These are phyloP conservation scores for Rheum nobile DNA, from an alignment of 148 eudicot genomes.

Conservation along the genomic window DNA sequence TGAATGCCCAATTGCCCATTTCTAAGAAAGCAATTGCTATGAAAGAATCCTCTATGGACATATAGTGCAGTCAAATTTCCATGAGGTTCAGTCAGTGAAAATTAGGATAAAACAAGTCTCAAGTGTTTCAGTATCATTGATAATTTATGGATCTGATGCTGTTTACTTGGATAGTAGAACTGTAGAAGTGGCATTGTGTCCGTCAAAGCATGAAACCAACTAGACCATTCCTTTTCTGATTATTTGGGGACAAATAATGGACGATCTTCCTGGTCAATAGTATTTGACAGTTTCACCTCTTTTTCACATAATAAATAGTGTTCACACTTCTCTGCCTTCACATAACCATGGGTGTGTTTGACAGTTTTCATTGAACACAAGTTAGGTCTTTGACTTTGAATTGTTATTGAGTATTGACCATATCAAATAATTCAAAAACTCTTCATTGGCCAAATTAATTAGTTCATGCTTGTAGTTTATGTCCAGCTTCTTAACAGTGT, in stretches of 20 bases:
- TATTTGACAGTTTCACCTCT: neutral
- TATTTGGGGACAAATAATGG: neutral
- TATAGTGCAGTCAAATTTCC: neutral
- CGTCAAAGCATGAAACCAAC: neutral
- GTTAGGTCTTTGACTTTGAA: neutral
- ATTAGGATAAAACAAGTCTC: too few species aligned
- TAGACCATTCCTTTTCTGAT: neutral
- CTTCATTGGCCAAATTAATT: neutral
- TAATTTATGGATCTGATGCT: neutral
- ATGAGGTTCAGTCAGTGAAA: too few species aligned
- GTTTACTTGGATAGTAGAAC: neutral
- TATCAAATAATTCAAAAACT: neutral
- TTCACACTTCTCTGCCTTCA: neutral
- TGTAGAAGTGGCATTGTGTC: neutral
- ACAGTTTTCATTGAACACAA: neutral
- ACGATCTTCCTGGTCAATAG: neutral
- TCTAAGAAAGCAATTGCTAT: neutral
- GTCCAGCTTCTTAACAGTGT: too few species aligned
- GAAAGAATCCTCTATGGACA: neutral
- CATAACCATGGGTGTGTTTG: neutral
- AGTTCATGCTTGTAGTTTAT: neutral
- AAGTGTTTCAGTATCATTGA: neutral
- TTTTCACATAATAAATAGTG: neutral
- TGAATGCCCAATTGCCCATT: neutral
- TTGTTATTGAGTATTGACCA: too few species aligned